Evolutionary conservation across 2,329 filamentous ascomycete species (phyloP), one percentile per base, ranked within the genome.

Genomic region (Monascus ruber): DNA sequence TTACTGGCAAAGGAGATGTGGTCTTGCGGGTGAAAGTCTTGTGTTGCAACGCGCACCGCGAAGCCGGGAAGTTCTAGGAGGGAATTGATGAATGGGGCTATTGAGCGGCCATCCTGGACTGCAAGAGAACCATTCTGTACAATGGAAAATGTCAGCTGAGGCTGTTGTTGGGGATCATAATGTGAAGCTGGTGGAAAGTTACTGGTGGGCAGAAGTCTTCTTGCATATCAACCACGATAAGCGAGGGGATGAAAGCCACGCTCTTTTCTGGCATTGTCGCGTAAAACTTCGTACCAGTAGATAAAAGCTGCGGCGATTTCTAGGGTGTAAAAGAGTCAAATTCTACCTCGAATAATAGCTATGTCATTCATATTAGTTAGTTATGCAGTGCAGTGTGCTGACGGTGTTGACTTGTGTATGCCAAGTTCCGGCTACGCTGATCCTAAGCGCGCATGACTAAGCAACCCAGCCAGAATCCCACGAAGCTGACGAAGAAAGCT

Each of bases 171-270:
- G 43, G 40, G 41, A 36, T 43, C 11, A 36, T 37, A 28, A 32
- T 4, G 34, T 24, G 34, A 36, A 37, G 32, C 26, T 41, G 31
- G 37, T 34, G 39, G 33, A 35, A 66, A 28, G 49, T 80, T 66
- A 91, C 86, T 8, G 88, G 87, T 42, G 85, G 84, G 61, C 86
- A 94, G 62, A 95, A 96, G 67, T 96, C 89, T 62, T 95, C 83
- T 64, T 96, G 91, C 55, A 94, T 73, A 62, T 95, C 88, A 38
- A 94, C 81, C 7, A 94, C 73, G 35, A 94, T 62, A 31, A 82
- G 62, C n/a, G 77, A 77, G 34, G 77, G 71, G 32, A 58, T 63
- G 52, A 69, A 71, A 26, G n/a, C 28, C 5, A 25, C 11, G 5
- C 28, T 37, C 36, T 49, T 48, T 49, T 52, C 24, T 38, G 44